phyloP scores from a whole-genome alignment of 1,139 yeast species.

The Yamadazyma mexicana region DNA sequence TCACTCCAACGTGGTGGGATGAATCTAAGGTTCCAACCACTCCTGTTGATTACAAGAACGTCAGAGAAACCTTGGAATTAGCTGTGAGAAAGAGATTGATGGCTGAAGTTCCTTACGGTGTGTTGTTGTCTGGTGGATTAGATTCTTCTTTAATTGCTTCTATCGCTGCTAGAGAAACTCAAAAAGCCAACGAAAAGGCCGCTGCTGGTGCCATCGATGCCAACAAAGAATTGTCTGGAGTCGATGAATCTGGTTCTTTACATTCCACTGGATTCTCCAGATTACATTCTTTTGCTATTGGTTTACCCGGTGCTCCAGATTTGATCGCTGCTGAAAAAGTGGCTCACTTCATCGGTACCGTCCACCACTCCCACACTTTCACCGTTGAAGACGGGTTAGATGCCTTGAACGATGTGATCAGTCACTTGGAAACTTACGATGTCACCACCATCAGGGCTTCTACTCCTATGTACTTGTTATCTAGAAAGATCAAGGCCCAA shows the following conservation, averaged over 20 bases:
- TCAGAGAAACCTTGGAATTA: constrained; percentile 82
- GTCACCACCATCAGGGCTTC: constrained; percentile 99
- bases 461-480: constrained; percentile 95
- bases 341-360: constrained; percentile 91
- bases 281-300: constrained; percentile 94
- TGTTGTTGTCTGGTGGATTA: constrained; percentile 91
- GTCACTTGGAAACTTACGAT: constrained; percentile 95
- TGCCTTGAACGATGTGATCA: constrained; percentile 90
- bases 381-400: constrained; percentile 96
- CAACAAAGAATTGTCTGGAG: constrained; percentile 77
- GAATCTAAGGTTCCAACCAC: constrained; percentile 68
- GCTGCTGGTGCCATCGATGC: constrained; percentile 50
- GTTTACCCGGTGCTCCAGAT: constrained; percentile 98
- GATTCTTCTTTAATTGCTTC: constrained; percentile 96
- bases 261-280: constrained; percentile 79
- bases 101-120: constrained; percentile 99
- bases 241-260: constrained; percentile 83
- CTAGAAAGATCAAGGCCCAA: constrained; percentile 97
- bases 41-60: constrained; percentile 66
- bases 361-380: constrained; percentile 97
- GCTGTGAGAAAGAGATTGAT: constrained; percentile 98
- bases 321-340: constrained; percentile 94
- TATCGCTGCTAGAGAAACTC: constrained; percentile 95
- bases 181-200: constrained; percentile 74
- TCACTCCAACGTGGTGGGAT: constrained; percentile 94